A percentile compares a stretch with the other conserved stretches of the same genome.
Evolutionary conservation across 306 rosid genomes (phyloP).

Genomic region (Castanea sativa): DNA sequence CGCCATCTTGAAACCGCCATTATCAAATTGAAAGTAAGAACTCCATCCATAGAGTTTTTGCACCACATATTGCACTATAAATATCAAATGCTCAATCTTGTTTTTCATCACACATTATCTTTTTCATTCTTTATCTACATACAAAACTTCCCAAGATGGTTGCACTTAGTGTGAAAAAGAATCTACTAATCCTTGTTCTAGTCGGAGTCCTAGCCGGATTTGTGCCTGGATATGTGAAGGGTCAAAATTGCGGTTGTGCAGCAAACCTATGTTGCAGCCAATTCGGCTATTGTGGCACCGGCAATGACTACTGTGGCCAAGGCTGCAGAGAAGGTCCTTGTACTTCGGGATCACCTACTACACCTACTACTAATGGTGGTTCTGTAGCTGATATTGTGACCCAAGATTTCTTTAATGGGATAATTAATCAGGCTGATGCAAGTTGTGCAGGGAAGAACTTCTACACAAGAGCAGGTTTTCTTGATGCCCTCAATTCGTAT

Average conservation of each 20-base stretch:
- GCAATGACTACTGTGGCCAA: slow-evolving; percentile 45
- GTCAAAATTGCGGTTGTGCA: slow-evolving; percentile 60
- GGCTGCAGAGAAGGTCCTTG: slow-evolving; percentile 74
- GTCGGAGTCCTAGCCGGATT: slow-evolving; percentile 11
- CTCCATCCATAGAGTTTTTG: background rate
- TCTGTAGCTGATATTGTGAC: slow-evolving; percentile 59
- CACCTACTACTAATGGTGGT: slow-evolving; percentile 26
- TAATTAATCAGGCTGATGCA: slow-evolving; percentile 41
- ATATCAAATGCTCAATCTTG: background rate
- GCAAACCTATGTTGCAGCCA: slow-evolving; percentile 60
- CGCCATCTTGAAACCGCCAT: background rate
- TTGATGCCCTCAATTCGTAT: slow-evolving; percentile 50
- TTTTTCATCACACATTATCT: background rate
- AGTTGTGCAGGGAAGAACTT: slow-evolving; percentile 62
- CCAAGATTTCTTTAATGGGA: slow-evolving; percentile 42
- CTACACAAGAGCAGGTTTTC: slow-evolving; percentile 50
- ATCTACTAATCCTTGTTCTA: background rate
- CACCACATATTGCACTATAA: background rate
- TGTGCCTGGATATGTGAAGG: slow-evolving; percentile 5
- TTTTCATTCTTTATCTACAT: background rate
- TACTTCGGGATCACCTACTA: slow-evolving; percentile 1
- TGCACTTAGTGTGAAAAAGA: background rate
- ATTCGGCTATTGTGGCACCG: slow-evolving; percentile 58
- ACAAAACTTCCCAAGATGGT: background rate
- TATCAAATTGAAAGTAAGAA: background rate